A percentile compares a stretch with the other conserved stretches of the same genome.
Conservation (phyloP, 768 basidiomycete species). For the Xerocomus potaroensis region DNA sequence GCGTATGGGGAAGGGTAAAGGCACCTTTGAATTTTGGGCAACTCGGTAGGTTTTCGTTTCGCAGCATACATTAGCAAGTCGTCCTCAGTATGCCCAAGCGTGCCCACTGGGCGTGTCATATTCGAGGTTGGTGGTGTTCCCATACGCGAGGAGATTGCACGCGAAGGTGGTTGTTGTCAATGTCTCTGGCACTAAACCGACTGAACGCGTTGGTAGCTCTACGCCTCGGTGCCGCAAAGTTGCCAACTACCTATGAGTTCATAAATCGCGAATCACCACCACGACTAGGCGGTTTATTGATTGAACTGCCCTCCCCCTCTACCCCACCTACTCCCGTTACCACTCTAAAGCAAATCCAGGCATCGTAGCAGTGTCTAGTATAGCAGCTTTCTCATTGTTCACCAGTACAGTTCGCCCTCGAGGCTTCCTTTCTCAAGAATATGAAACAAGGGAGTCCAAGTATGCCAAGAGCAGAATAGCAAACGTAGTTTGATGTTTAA, state of each 20-base stretch:
- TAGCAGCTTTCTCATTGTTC: no score
- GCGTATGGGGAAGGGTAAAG: slow-evolving; percentile 99
- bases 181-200: background rate
- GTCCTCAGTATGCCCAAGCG: slow-evolving; percentile 44
- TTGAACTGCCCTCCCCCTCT: slow-evolving; percentile 35
- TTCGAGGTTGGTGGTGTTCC: slow-evolving; percentile 91
- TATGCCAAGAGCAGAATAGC: no score
- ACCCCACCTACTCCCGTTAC: slow-evolving; percentile 11
- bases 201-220: slow-evolving; percentile 51
- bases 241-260: slow-evolving; percentile 88
- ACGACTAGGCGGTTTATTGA: slow-evolving; percentile 63
- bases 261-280: slow-evolving; percentile 66
- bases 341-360: slow-evolving; percentile 8
- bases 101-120: slow-evolving; percentile 83
- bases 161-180: slow-evolving; percentile 59
- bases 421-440: no score
- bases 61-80: background rate
- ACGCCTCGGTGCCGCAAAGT: slow-evolving; percentile 79
- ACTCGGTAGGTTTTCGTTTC: slow-evolving; percentile 55
- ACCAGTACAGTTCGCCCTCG: no score
- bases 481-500: background rate
- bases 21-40: slow-evolving; percentile 96
- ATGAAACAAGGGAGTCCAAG: no score
- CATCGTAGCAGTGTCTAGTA: slow-evolving; percentile 6
- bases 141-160: slow-evolving; percentile 87